Conservation (phyloP, 2,329 filamentous ascomycete species). For the Zymoseptoria tritici region DNA sequence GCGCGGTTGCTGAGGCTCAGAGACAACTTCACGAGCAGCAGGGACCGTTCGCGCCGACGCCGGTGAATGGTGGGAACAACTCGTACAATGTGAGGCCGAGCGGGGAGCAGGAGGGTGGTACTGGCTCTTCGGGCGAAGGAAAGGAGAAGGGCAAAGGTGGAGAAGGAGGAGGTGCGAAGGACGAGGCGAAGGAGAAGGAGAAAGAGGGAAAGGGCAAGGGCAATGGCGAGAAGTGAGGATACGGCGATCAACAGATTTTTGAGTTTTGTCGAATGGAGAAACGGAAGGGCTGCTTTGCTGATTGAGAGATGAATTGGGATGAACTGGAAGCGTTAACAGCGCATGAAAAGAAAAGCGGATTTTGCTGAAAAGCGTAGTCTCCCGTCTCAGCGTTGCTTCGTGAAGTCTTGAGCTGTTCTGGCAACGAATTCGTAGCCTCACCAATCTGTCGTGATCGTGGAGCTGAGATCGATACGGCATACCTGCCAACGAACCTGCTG, state of each 20-base stretch:
- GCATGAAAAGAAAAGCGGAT: too few relatives aligned
- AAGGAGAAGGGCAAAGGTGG: neutral
- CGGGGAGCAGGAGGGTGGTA: neutral
- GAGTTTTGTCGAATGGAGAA: neutral
- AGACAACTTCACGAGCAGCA: neutral
- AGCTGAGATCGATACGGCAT: neutral
- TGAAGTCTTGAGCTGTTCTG: too few relatives aligned
- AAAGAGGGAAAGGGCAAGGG: neutral
- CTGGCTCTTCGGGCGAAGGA: too few relatives aligned
- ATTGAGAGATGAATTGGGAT: too few relatives aligned
- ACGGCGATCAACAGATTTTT: too few relatives aligned
- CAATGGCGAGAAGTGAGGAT: neutral
- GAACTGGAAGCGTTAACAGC: too few relatives aligned
- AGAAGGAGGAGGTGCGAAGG: neutral
- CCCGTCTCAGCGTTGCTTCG: too few relatives aligned
- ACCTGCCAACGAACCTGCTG: neutral
- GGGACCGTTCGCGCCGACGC: too few relatives aligned
- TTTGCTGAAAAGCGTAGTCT: too few relatives aligned
- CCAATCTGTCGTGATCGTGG: neutral
- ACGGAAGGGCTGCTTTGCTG: too few relatives aligned
- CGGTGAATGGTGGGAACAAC: neutral
- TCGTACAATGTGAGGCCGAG: too few relatives aligned
- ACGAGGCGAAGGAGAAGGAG: neutral
- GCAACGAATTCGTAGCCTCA: too few relatives aligned
- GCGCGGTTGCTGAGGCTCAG: neutral